Percentiles rank a stretch among this genome's conserved stretches.
Conservation (phyloP, 306 rosid species). For the Gillenia trifoliata region DNA sequence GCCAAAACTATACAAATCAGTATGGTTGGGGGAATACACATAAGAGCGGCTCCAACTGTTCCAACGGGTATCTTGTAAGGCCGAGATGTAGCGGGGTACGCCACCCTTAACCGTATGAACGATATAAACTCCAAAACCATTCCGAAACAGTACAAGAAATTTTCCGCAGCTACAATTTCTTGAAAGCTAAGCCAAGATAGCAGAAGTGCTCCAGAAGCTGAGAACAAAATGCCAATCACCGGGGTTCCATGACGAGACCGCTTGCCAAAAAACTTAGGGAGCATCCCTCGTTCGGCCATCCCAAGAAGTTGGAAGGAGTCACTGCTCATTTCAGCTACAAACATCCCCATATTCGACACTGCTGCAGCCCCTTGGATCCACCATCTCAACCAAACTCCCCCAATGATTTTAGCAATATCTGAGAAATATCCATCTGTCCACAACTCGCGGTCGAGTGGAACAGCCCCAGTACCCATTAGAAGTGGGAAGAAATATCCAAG, state of each 20-base stretch:
- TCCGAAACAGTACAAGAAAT: constrained; percentile 84
- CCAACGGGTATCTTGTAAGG: constrained; percentile 79
- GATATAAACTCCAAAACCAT: constrained; percentile 91
- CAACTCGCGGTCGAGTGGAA: constrained; percentile 48
- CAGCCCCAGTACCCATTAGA: constrained; percentile 69
- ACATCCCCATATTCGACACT: constrained; percentile 95
- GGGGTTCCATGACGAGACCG: constrained; percentile 87
- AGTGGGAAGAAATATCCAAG: constrained; percentile 71
- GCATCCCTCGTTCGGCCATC: constrained; percentile 92
- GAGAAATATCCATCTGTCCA: constrained; percentile 90
- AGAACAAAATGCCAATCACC: constrained; percentile 68
- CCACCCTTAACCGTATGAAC: constrained; percentile 58
- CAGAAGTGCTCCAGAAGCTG: constrained; percentile 75
- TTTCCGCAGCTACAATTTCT: constrained; percentile 85
- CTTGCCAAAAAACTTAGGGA: constrained; percentile 63
- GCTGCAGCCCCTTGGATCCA: constrained; percentile 95
- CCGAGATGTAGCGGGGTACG: constrained; percentile 60
- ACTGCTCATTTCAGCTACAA: constrained; percentile 91
- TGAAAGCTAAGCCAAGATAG: constrained; percentile 86
- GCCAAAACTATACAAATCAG: constrained; percentile 61
- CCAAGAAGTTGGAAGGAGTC: constrained; percentile 92
- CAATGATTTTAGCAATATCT: constrained; percentile 61
- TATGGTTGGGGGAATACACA: constrained; percentile 77
- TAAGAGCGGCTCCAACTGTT: constrained; percentile 45
- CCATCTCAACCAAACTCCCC: constrained; percentile 92